Evolutionary conservation across 441 rosid species (phyloP), one percentile per base, ranked within the genome.

Genomic region (Populus trichocarpa): DNA sequence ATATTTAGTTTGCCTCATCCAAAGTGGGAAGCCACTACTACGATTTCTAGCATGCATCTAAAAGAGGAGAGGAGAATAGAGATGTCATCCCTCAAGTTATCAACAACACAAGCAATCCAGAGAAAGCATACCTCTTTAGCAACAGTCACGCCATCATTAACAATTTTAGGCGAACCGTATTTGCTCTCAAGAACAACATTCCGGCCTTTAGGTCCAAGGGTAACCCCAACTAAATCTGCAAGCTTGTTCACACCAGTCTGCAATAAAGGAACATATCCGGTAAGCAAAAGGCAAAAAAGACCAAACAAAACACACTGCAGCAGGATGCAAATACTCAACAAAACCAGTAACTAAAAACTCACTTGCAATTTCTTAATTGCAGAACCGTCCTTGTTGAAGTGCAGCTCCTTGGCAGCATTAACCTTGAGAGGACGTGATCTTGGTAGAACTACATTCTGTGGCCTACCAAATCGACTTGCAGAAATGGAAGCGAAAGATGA

Each of bases 171-270:
- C 46, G 99, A 93, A 38, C 99, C 99, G 79, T 96, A 96, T 85
- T 94, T 96, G 93, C 97, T 94, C 86, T 96, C 98, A 18, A 96
- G 90, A 74, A 96, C 99, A 80, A 96, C 99, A 81, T 96, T 96
- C 78, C 99, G 83, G 59, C 99, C 98, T 79, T 93, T 93, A 9
- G 98, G 99, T 74, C 98, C n/a, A n/a, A n/a, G n/a, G n/a, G n/a
- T n/a, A n/a, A n/a, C n/a, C n/a, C n/a, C n/a, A n/a, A n/a, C n/a
- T n/a, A n/a, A n/a, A n/a, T n/a, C n/a, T n/a, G n/a, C n/a, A n/a
- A n/a, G n/a, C n/a, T n/a, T n/a, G n/a, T n/a, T n/a, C n/a, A n/a
- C n/a, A n/a, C n/a, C n/a, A n/a, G n/a, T n/a, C n/a, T n/a, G n/a
- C n/a, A n/a, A n/a, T n/a, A n/a, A n/a, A n/a, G n/a, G n/a, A n/a